Evolutionary conservation across 192 early-diverging fungal species (phyloP), one percentile per base, ranked within the genome.

Genomic region (Backusella mclennaniae): DNA sequence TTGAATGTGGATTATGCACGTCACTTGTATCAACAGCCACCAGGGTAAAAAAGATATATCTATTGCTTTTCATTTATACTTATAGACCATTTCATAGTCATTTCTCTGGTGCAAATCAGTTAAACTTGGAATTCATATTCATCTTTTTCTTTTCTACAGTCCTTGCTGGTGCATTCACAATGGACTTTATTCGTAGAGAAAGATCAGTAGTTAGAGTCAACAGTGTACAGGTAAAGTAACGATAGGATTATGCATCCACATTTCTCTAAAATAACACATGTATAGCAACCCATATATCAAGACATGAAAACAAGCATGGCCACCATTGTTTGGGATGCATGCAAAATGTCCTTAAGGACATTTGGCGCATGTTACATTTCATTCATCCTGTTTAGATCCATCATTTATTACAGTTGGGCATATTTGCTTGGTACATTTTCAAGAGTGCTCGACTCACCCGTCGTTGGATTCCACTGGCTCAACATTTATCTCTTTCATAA

Each of bases 391-490:
- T 42, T 46, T 19, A 75, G 71, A 66, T 67, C 67, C 35, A 70
- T 38, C 1, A 56, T 74, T 26, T 79, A 79, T 21, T 63, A 73
- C 11, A 12, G 31, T 0, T 36, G 70, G 12, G 73, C 78, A n/a
- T 44, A 68, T 6, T 9, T 56, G 11, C 59, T 70, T 53, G 75
- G 75, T 6, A 56, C n/a, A 15, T 76, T 59, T 21, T 35, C 66
- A 23, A 44, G 75, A 17, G 38, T 75, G 26, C 44, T 82, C 15
- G 76, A 75, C 66, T 49, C 82, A 3, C 82, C 82, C 11, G 66
- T 83, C 2, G 52, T 76, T 38, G 63, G 73, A 6, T 83, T 83
- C 78, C 75, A 69, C 38, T 83, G 82, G 82, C 71, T 76, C 8
- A 56, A 83, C 67, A 2, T 83, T 0, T 73, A 74, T 17, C 42